Evolutionary conservation across 345 rosid species (phyloP), one percentile per base, ranked within the genome.

Genomic region (Melaleuca quinquenervia): DNA sequence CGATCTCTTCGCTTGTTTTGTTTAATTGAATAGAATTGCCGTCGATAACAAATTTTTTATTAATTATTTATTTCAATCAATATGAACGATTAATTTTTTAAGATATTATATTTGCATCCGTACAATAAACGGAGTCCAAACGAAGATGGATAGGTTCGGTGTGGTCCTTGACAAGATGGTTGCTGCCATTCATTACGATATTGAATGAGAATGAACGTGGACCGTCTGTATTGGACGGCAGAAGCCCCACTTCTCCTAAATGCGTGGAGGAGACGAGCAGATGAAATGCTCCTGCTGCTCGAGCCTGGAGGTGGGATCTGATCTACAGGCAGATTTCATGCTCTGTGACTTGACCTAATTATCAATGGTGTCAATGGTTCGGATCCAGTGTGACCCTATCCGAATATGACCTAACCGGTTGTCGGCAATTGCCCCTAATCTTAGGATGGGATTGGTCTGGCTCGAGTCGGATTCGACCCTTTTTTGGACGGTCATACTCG

Each of bases 381-480:
- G 18, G 15, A 3, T 58, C 70, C 0, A 8, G 5, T 58, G n/a
- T 32, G 18, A 18, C 2, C 32, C 36, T 1, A n/a, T 32, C 36
- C 0, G 18, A n/a, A n/a, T 58, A n/a, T 58, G 13, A 58, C 36
- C 15, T 12, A n/a, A 29, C n/a, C 18, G 12, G 9, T 14, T 5
- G 13, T 58, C 15, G 6, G 36, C n/a, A 27, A 58, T 58, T 18
- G 1, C 2, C 18, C 36, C n/a, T 58, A 12, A 2, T n/a, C n/a
- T 12, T 7, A 0, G 1, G 8, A 6, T 58, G 6, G 1, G 14
- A 2, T 8, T 4, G 1, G 13, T 41, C 41, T 41, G 41, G 41
- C 12, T 58, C 0, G 2, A 11, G 20, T 20, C 11, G 3, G 36
- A 22, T 8, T 9, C 12, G 12, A 24, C 24, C 41, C 41, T 41